Evolutionary conservation across 163 green algal genomes (phyloP), one percentile per base, ranked within the genome.

Genomic region (Scenedesmus sp.): DNA sequence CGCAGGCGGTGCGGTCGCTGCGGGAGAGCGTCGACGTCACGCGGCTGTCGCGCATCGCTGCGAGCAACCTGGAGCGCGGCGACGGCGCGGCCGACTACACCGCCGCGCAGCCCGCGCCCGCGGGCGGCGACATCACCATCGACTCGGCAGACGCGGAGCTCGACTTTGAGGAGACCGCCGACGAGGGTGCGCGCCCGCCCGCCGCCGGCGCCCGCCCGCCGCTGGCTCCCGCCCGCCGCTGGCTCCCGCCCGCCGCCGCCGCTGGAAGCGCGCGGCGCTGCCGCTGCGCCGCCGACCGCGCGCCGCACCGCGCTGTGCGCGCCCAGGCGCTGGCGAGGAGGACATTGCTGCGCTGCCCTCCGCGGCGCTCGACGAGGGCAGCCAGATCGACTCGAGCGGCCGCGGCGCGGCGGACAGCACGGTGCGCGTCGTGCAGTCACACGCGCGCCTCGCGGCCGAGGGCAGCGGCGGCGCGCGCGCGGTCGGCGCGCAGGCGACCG

Each of bases 121-220:
- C 63, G 9, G 76, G 64, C 1, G 80, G 65, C 14, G 94, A 97
- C 78, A 91, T 98, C 48, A 84, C 80, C 31, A 88, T 97, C 3
- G 87, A 92, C 56, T 88, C 88, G 33, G 75, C 90, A 2, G 94
- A 98, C 70, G 87, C 91, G 47, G 94, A 98, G 87, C 80, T 97
- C 34, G 89, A 97, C 84, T 97, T 97, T 84, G 90, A 89, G 47
- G 89, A 94, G 56, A 60, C 81, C 17, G 31, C 54, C 10, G 85
- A 90, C 3, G 82, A 89, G 15, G 80, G 86, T 89, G 71, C 63
- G 82, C 7, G 33, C 3, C n/a, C n/a, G n/a, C n/a, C n/a, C n/a
- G n/a, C n/a, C n/a, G n/a, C n/a, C n/a, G n/a, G n/a, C n/a, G n/a
- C n/a, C n/a, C n/a, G n/a, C n/a, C n/a, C n/a, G n/a, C n/a, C n/a